phyloP scores from a whole-genome alignment of 1,284 basidiomycete species.

The Boletus sp. region DNA sequence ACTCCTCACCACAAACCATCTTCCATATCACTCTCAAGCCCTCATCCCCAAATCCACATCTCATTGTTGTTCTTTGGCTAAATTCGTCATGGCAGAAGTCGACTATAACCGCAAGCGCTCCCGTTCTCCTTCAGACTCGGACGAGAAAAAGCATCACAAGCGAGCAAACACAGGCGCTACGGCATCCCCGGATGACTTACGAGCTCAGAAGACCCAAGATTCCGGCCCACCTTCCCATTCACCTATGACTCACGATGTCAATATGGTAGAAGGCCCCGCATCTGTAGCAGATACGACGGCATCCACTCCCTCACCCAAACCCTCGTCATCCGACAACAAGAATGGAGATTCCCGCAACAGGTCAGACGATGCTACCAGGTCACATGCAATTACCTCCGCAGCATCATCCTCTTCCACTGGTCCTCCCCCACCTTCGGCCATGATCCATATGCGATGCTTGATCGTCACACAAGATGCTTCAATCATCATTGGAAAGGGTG shows the following conservation, averaged over 20 bases:
- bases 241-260: constrained; percentile 52
- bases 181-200: constrained; percentile 55
- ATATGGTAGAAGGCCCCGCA: constrained; percentile 51
- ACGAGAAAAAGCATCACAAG: constrained; percentile 74
- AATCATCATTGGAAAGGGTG: constrained; percentile 97
- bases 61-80: constrained; percentile 48
- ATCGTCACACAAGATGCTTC: constrained; percentile 99
- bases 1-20: constrained; percentile 39
- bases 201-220: constrained; percentile 38
- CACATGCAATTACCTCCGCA: constrained; percentile 38
- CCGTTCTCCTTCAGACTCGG: constrained; percentile 77
- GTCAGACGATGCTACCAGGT: constrained; percentile 32
- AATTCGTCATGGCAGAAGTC: constrained; percentile 74
- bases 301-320: constrained; percentile 50
- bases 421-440: constrained; percentile 53
- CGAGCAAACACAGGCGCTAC: constrained; percentile 74
- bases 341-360: constrained; percentile 35
- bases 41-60: constrained; percentile 35
- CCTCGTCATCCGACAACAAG: constrained; percentile 40
- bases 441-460: constrained; percentile 91
- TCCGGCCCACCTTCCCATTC: constrained; percentile 40
- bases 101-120: constrained; percentile 80
- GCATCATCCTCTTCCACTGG: constrained; percentile 47
- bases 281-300: constrained; percentile 50
- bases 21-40: constrained; percentile 39